Percentiles rank a stretch among this genome's conserved stretches.
phyloP scores from a whole-genome alignment of 495 filamentous ascomycete genomes.

The Talaromyces thailandensis region DNA sequence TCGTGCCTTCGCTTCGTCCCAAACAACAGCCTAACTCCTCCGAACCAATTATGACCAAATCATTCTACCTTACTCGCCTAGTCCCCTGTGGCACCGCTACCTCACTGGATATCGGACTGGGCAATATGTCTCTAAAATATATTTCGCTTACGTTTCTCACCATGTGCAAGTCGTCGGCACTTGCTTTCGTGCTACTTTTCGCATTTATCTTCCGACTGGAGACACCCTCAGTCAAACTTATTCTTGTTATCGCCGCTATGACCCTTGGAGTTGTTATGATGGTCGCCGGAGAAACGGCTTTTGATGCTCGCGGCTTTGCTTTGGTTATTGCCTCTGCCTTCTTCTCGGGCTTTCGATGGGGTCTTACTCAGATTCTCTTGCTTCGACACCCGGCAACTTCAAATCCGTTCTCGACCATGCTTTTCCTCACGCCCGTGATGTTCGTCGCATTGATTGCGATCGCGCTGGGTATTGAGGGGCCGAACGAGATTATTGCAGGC shows the following conservation, averaged over 20 bases:
- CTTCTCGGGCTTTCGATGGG: constrained; percentile 97
- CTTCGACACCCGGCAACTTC: constrained; percentile 90
- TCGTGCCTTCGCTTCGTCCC: constrained; percentile 79
- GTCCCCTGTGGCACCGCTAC: constrained; percentile 90
- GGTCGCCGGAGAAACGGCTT: constrained; percentile 93
- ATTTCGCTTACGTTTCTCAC: constrained; percentile 97
- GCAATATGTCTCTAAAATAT: constrained; percentile 91
- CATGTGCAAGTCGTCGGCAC: constrained; percentile 97
- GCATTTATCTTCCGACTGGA: constrained; percentile 94
- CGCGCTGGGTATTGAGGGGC: constrained; percentile 80
- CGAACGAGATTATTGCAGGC: constrained; percentile 52
- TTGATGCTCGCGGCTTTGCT: constrained; percentile 78
- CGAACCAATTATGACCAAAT: constrained; percentile 70
- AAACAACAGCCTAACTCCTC: constrained; percentile 39
- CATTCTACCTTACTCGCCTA: constrained; percentile 88
- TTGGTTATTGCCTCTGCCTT: constrained; percentile 89
- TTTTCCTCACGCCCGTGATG: constrained; percentile 95
- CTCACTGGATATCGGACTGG: constrained; percentile 90
- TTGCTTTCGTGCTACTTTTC: constrained; percentile 92
- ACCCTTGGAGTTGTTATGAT: constrained; percentile 96
- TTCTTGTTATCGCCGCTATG: constrained; percentile 86
- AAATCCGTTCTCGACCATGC: constrained; percentile 95
- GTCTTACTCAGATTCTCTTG: constrained; percentile 89
- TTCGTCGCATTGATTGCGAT: constrained; percentile 74
- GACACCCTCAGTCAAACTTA: constrained; percentile 72